A percentile compares a stretch with the other conserved stretches of the same genome.
Conservation (phyloP, 1,284 basidiomycete genomes). For the Rugosomyces carneus region DNA sequence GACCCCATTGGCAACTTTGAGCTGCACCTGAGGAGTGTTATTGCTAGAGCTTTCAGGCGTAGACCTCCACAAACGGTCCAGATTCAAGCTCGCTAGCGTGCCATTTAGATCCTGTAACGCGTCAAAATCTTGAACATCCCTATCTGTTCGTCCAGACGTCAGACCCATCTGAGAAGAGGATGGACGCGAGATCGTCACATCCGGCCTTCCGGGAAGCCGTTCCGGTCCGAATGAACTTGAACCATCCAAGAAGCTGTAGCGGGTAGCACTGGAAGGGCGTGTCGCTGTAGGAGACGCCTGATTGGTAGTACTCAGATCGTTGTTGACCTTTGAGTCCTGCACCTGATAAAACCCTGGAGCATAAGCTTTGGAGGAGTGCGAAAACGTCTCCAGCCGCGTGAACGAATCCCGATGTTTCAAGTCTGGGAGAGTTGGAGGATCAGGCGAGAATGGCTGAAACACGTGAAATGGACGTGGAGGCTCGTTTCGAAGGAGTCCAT, state of each 20-base stretch:
- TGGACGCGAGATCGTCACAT: constrained; percentile 43
- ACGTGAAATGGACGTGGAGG: constrained; percentile 30
- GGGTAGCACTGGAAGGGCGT: constrained; percentile 37
- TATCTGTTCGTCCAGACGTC: constrained; percentile 9
- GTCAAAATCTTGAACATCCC: constrained; percentile 38
- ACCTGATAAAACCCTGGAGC: constrained; percentile 37
- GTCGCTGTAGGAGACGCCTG: constrained; percentile 41
- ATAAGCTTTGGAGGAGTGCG: constrained; percentile 40
- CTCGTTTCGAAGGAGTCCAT: constrained; percentile 23
- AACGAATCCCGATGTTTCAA: constrained; percentile 28
- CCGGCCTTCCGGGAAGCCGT: constrained; percentile 38
- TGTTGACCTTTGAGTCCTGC: constrained; percentile 24
- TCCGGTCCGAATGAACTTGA: constrained; percentile 26
- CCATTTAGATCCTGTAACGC: constrained; percentile 65
- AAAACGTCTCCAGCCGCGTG: constrained; percentile 27
- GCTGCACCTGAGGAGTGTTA: constrained; percentile 21
- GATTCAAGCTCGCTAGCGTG: constrained; percentile 65
- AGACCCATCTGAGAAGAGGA: constrained; percentile 36
- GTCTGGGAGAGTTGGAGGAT: constrained; percentile 36
- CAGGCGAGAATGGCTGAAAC: constrained; percentile 60
- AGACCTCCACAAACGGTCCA: constrained; percentile 39
- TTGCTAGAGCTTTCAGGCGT: constrained; percentile 20
- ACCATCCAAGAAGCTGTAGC: constrained; percentile 39
- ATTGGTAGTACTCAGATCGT: constrained; percentile 15
- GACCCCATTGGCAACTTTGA: constrained; percentile 21